Conservation (phyloP, 1,284 basidiomycete genomes). For the Pascua sp. region DNA sequence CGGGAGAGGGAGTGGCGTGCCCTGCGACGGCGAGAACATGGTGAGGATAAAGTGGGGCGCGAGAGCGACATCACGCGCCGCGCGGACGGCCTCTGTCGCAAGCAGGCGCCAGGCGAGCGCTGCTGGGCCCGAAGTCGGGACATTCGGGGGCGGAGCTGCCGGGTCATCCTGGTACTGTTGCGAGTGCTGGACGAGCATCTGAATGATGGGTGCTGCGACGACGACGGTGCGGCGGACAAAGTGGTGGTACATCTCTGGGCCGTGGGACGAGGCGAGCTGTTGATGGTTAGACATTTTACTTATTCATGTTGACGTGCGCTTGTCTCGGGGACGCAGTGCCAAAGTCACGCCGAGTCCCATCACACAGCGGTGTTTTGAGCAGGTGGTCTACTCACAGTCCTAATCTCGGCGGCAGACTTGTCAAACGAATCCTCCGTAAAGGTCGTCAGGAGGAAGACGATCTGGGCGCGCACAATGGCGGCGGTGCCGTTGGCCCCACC, state of each 20-base stretch:
- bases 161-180: constrained; percentile 44
- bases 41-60: constrained; percentile 46
- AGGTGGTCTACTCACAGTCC: constrained; percentile 63
- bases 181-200: constrained; percentile 41
- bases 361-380: constrained; percentile 7
- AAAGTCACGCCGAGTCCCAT: not conserved
- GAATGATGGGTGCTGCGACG: constrained; percentile 54
- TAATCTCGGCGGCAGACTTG: constrained; percentile 83
- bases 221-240: constrained; percentile 89
- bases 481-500: constrained; percentile 32
- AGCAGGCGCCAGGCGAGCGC: constrained; percentile 47
- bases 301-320: constrained; percentile 1
- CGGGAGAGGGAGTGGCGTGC: constrained; percentile 43
- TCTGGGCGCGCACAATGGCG: constrained; percentile 57
- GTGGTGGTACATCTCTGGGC: constrained; percentile 89
- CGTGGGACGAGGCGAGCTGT: constrained; percentile 89
- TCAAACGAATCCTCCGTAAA: constrained; percentile 93
- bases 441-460: constrained; percentile 88
- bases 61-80: constrained; percentile 45
- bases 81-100: constrained; percentile 42
- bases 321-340: not conserved
- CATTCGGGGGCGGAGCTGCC: constrained; percentile 39
- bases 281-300: constrained; percentile 14
- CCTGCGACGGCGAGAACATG: constrained; percentile 43
- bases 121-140: constrained; percentile 35